Base-by-base conservation (phyloP, 495 filamentous ascomycete genomes). In the Penicillium paxilli region DNA sequence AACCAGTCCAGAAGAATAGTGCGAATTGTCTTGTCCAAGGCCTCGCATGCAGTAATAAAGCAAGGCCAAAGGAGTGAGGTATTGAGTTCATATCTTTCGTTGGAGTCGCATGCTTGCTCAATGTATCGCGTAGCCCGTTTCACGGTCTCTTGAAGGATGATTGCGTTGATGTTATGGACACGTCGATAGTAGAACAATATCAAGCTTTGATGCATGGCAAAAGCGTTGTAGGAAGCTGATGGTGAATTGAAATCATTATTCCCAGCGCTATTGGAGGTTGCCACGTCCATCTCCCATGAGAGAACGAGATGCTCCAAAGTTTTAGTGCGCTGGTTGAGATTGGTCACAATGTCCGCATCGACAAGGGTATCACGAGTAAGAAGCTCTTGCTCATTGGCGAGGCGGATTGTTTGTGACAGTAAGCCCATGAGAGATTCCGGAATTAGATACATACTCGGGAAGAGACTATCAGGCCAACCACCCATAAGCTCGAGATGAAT, bases 21-120 rank as follows among this genome's bases (percentile, higher is more conserved):
- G 14, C 49, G 57, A 12, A 59, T 5, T 16, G 17, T 10, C 3
- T 8, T 24, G 14, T 55, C 52, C n/a, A 55, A 5, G 9, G 51
- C 51, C 41, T 59, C 57, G 28, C 57, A 47, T 23, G 57, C 57
- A 16, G 57, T 52, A 3, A 59, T 40, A 25, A 55, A 59, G 9
- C 51, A 26, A 24, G 57, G 51, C 57, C 57, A 59, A 24, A 59
- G 46, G 21, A 59, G 19, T 21, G 47, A 49, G 1, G 19, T 38
- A 35, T 35, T 35, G 32, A 8, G 32, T n/a, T 35, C 32, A 5
- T 35, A 5, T 35, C 32, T 35, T 12, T 35, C 32, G 12, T 35
- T 35, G 14, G 32, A 35, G 32, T 14, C 32, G 12, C 32, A 35
- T 35, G 32, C 32, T 35, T 35, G 32, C 12, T 35, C 32, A 8